A percentile compares a stretch with the other conserved stretches of the same genome.
Evolutionary conservation across 169 alveolate species (phyloP).

Genomic region (Eimeria sp.): DNA sequence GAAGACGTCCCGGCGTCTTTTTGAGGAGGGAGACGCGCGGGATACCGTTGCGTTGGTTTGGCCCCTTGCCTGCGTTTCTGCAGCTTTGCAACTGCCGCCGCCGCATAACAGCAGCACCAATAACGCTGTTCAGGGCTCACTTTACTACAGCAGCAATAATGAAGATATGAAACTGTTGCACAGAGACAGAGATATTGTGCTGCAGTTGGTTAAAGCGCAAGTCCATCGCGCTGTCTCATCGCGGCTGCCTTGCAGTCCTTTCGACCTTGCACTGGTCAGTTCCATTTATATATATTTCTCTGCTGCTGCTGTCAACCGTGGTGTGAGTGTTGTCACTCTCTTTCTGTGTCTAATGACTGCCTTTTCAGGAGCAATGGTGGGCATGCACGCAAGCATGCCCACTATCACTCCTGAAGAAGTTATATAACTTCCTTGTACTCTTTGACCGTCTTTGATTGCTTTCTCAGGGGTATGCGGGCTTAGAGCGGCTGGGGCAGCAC

Average conservation of each 20-base stretch:
- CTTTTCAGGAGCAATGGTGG: background rate
- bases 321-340: background rate
- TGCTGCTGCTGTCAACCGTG: background rate
- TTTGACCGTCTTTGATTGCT: background rate
- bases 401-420: too few relatives aligned
- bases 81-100: slow-evolving; percentile 22
- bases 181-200: slow-evolving; percentile 51
- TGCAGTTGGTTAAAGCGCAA: slow-evolving; percentile 1
- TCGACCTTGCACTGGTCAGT: slow-evolving; percentile 69
- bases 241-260: slow-evolving; percentile 56
- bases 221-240: slow-evolving; percentile 20
- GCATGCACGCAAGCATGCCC: background rate
- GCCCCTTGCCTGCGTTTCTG: slow-evolving; percentile 49
- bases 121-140: background rate
- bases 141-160: background rate
- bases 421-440: too few relatives aligned
- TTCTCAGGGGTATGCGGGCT: slow-evolving; percentile 45
- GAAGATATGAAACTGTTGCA: background rate
- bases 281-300: background rate
- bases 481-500: slow-evolving; percentile 60
- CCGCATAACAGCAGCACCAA: background rate
- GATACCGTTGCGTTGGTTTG: slow-evolving; percentile 46
- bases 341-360: background rate
- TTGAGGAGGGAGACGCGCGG: slow-evolving; percentile 6
- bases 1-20: background rate